Conservation (phyloP, 139 green algal genomes). For the Micromonas pusilla region DNA sequence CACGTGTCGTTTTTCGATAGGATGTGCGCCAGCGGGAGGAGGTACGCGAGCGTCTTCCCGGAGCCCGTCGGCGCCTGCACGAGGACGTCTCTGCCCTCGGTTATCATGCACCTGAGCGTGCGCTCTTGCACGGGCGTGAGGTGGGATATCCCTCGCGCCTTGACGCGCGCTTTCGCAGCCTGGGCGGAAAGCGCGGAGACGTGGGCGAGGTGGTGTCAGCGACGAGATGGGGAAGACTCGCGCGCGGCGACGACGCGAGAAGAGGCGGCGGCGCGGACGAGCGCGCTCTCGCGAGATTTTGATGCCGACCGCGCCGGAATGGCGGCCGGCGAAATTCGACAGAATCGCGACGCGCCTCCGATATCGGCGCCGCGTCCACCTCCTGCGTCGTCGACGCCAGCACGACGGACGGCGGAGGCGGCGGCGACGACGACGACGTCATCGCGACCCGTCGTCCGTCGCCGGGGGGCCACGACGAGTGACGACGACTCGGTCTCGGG, state of each 20-base stretch:
- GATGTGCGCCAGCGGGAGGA: constrained; percentile 9
- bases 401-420: background rate
- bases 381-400: background rate
- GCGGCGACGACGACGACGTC: no score
- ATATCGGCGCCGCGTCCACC: background rate
- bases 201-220: background rate
- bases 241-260: background rate
- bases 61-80: constrained; percentile 22
- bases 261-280: background rate
- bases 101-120: background rate
- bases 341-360: no score
- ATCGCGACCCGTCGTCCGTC: no score
- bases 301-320: background rate
- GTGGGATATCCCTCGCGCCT: background rate
- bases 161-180: background rate
- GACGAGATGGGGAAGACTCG: background rate
- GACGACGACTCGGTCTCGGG: background rate
- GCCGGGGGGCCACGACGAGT: background rate
- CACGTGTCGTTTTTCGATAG: background rate
- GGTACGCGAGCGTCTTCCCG: constrained; percentile 32
- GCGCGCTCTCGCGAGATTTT: background rate
- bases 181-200: background rate
- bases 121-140: constrained; percentile 18
- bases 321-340: background rate
- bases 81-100: constrained; percentile 1